phyloP scores from a whole-genome alignment of 192 early-diverging fungal species.

The Chytriomyces sp. region DNA sequence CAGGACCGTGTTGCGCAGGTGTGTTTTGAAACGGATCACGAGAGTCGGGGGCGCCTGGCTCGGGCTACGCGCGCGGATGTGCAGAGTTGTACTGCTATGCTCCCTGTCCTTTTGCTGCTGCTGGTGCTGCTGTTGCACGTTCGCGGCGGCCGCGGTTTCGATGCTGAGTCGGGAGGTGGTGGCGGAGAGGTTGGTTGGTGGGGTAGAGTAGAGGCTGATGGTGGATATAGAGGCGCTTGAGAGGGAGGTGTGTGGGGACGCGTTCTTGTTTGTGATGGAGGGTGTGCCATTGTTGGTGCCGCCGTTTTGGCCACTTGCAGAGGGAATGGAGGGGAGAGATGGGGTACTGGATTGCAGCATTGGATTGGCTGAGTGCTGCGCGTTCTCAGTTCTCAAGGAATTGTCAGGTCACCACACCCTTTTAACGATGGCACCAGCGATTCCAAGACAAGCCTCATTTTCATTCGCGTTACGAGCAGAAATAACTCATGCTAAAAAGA shows the following conservation, averaged over 20 bases:
- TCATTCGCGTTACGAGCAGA: too few relatives aligned
- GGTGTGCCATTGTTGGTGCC: background rate
- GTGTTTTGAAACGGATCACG: slow-evolving; percentile 50
- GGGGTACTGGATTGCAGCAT: background rate
- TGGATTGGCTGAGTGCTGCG: too few relatives aligned
- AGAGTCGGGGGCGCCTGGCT: background rate
- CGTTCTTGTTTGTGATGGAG: background rate
- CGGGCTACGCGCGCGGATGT: background rate
- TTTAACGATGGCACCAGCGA: too few relatives aligned
- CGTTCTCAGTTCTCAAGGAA: too few relatives aligned
- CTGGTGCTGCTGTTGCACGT: background rate
- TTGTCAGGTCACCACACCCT: too few relatives aligned
- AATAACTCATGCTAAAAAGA: too few relatives aligned
- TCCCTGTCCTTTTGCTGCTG: background rate
- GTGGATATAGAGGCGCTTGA: background rate
- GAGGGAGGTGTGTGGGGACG: background rate
- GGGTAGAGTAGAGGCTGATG: background rate
- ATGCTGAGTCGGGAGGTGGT: slow-evolving; percentile 9
- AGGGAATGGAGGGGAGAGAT: background rate
- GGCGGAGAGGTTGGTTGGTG: background rate
- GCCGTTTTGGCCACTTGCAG: too few relatives aligned
- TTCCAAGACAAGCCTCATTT: too few relatives aligned
- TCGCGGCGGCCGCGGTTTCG: background rate
- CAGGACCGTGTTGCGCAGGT: slow-evolving; percentile 58
- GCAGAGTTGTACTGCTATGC: too few relatives aligned